Evolutionary conservation across 78 protist genomes (phyloP).

Genomic region (Guillardia theta): DNA sequence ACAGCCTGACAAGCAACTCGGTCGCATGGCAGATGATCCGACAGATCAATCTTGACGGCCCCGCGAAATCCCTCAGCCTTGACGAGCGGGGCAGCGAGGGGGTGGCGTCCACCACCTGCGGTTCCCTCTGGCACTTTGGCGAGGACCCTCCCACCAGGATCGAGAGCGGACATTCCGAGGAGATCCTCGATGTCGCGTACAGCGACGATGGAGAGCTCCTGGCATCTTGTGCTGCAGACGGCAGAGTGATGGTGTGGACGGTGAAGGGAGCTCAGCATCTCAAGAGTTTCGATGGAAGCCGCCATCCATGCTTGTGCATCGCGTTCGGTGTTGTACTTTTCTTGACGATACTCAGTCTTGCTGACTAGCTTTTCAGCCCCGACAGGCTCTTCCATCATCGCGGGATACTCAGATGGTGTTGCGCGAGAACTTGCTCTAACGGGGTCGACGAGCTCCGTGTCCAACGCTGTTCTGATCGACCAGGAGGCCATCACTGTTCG

Average conservation of each 20-base stretch:
- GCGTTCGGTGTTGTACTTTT: too few species aligned
- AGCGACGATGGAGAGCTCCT: not conserved
- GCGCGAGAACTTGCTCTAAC: not conserved
- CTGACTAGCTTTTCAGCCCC: too few species aligned
- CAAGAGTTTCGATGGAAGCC: not conserved
- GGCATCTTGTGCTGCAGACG: not conserved
- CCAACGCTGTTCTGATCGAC: too few species aligned
- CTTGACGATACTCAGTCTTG: too few species aligned
- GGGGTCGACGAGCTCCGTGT: too few species aligned
- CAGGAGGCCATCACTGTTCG: too few species aligned
- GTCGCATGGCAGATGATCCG: not conserved
- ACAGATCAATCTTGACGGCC: not conserved
- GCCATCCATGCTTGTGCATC: not conserved
- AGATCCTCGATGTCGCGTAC: not conserved
- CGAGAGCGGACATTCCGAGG: not conserved
- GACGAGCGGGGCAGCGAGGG: not conserved
- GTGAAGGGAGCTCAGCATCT: not conserved
- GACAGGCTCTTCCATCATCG: not conserved
- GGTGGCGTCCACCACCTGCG: not conserved
- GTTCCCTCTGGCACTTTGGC: not conserved
- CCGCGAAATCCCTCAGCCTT: not conserved
- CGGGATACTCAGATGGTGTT: not conserved
- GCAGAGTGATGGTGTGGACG: not conserved
- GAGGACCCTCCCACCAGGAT: not conserved
- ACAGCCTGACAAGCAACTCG: not conserved